A percentile compares a stretch with the other conserved stretches of the same genome.
These are phyloP conservation scores for Inonotus hispidus DNA, from an alignment of 1,284 basidiomycete species.

Conservation along the genomic window DNA sequence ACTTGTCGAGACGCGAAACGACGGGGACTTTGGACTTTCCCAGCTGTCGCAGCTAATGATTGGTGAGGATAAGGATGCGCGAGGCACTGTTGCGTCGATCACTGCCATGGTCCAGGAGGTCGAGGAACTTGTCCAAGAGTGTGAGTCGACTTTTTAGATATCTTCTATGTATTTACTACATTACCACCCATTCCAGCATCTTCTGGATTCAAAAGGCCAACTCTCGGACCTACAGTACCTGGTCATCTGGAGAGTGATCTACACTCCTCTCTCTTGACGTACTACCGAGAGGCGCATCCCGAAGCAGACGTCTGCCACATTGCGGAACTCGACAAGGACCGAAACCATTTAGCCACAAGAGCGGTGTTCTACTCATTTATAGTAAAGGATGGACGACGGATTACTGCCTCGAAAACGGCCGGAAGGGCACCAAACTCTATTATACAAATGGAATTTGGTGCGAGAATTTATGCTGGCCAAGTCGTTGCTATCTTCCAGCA, in stretches of 20 bases:
- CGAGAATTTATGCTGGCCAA: too few species aligned
- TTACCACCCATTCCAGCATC: too few species aligned
- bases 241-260: neutral
- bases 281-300: constrained; percentile 1
- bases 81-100: too few species aligned
- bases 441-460: too few species aligned
- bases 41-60: too few species aligned
- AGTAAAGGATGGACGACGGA: too few species aligned
- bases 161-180: neutral
- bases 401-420: too few species aligned
- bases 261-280: neutral
- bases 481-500: neutral
- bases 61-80: too few species aligned
- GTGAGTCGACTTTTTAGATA: neutral
- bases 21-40: too few species aligned
- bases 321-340: neutral
- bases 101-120: too few species aligned
- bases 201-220: neutral
- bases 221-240: neutral
- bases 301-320: neutral
- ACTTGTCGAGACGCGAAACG: too few species aligned
- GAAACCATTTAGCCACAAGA: neutral
- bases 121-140: neutral
- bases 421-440: too few species aligned
- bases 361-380: neutral